Percentiles rank a stretch among this genome's conserved stretches.
Evolutionary conservation across 2,329 filamentous ascomycete genomes (phyloP).

Genomic region (Hypoxylon sp.): DNA sequence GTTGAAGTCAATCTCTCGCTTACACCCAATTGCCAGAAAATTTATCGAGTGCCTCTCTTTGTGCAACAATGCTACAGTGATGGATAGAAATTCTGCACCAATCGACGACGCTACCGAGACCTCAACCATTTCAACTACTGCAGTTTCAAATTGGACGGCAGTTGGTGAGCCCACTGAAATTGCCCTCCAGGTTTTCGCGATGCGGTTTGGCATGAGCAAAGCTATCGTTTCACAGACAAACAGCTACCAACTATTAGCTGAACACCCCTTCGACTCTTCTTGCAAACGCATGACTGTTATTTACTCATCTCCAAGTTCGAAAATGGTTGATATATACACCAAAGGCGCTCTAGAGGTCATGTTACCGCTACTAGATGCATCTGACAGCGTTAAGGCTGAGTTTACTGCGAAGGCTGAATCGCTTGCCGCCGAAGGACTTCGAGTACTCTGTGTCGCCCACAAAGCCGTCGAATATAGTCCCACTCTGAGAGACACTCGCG

Average conservation of each 20-base stretch:
- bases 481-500: constrained; percentile 63
- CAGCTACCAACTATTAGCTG: constrained; percentile 67
- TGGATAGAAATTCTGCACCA: constrained; percentile 57
- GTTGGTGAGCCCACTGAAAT: constrained; percentile 80
- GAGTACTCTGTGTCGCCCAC: constrained; percentile 76
- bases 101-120: constrained; percentile 62
- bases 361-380: constrained; percentile 65
- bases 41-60: constrained; percentile 71
- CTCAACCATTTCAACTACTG: constrained; percentile 63
- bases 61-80: constrained; percentile 72
- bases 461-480: constrained; percentile 59
- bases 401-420: constrained; percentile 67
- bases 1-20: constrained; percentile 43
- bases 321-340: constrained; percentile 64
- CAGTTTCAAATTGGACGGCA: constrained; percentile 68
- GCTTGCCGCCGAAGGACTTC: constrained; percentile 74
- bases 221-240: constrained; percentile 56
- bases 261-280: constrained; percentile 80
- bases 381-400: constrained; percentile 62
- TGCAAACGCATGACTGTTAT: constrained; percentile 83
- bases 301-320: constrained; percentile 61
- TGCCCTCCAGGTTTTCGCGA: constrained; percentile 79
- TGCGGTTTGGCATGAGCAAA: constrained; percentile 73
- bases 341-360: constrained; percentile 73
- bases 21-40: constrained; percentile 57